phyloP scores from a whole-genome alignment of 768 basidiomycete genomes.

The Suillus bovinus region DNA sequence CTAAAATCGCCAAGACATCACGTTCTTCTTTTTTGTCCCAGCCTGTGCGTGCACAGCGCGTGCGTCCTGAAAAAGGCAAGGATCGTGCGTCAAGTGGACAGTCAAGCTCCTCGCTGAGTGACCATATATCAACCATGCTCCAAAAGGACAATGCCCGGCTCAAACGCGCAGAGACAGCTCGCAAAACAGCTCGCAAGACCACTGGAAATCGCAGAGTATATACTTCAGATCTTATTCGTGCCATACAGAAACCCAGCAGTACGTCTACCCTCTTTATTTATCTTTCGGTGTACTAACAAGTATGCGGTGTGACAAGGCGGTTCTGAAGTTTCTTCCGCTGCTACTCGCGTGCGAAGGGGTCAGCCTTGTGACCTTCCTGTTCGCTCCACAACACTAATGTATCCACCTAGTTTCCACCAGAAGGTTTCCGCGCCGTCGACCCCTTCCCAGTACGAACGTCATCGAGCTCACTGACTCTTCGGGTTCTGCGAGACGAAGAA shows the following conservation, averaged over 20 bases:
- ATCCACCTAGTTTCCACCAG: constrained; percentile 11
- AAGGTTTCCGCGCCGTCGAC: constrained; percentile 15
- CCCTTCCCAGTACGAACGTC: constrained; percentile 6
- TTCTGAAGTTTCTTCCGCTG: constrained; percentile 13
- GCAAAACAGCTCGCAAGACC: constrained; percentile 9
- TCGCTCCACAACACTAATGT: constrained; percentile 17
- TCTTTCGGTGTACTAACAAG: not conserved
- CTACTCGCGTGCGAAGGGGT: constrained; percentile 21
- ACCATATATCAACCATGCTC: not conserved
- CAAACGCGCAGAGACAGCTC: constrained; percentile 8
- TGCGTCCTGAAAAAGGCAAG: constrained; percentile 1
- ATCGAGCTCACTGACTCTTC: constrained; percentile 28
- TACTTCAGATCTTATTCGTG: constrained; percentile 14
- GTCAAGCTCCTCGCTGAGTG: constrained; percentile 1
- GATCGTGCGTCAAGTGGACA: not conserved
- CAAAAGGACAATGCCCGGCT: constrained; percentile 16
- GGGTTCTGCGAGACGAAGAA: constrained; percentile 9
- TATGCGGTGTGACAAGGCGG: not conserved
- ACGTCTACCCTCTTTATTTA: not conserved
- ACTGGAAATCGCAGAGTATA: constrained; percentile 14
- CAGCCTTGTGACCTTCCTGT: constrained; percentile 13
- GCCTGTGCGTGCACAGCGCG: not conserved
- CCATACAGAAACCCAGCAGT: constrained; percentile 19
- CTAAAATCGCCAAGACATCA: not conserved
- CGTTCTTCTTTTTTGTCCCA: not conserved